phyloP scores from a whole-genome alignment of 2,329 filamentous ascomycete species.

The Tympanopsis confertula region DNA sequence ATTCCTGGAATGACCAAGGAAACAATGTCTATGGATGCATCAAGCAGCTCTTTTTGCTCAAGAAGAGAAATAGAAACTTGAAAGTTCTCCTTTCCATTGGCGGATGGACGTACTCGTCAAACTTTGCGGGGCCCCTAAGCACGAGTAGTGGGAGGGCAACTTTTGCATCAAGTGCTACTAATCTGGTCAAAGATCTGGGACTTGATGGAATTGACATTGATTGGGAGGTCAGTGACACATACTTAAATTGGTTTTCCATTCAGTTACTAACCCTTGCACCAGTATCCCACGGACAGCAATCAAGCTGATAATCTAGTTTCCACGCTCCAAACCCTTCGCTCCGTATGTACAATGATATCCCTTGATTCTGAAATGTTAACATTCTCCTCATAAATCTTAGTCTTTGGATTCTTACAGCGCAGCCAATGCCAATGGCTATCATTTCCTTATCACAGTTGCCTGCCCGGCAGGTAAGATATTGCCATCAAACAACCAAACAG shows the following conservation, averaged over 20 bases:
- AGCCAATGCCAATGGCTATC: constrained; percentile 29
- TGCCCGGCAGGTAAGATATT: constrained; percentile 27
- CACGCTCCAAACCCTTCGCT: constrained; percentile 13
- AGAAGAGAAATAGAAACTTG: constrained; percentile 65
- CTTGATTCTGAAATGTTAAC: too few species aligned
- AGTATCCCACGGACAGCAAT: constrained; percentile 10
- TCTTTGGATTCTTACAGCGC: constrained; percentile 31
- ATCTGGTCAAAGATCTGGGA: constrained; percentile 63
- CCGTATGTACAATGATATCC: too few species aligned
- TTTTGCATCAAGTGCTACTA: constrained; percentile 61
- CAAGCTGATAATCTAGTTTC: constrained; percentile 16
- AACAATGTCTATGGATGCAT: constrained; percentile 71
- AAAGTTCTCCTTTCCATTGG: constrained; percentile 74
- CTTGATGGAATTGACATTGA: constrained; percentile 33
- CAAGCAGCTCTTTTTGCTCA: constrained; percentile 69
- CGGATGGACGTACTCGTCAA: constrained; percentile 72
- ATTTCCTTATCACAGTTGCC: constrained; percentile 42
- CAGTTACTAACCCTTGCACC: constrained; percentile 9
- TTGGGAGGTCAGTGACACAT: constrained; percentile 1
- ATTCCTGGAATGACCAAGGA: constrained; percentile 54
- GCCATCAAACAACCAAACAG: too few species aligned
- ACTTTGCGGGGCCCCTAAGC: constrained; percentile 59
- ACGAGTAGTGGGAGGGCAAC: constrained; percentile 45
- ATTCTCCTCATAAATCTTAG: too few species aligned
- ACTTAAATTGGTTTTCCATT: constrained; percentile 3